Evolutionary conservation across 495 filamentous ascomycete species (phyloP), one percentile per base, ranked within the genome.

Genomic region (Xylaria scruposa): DNA sequence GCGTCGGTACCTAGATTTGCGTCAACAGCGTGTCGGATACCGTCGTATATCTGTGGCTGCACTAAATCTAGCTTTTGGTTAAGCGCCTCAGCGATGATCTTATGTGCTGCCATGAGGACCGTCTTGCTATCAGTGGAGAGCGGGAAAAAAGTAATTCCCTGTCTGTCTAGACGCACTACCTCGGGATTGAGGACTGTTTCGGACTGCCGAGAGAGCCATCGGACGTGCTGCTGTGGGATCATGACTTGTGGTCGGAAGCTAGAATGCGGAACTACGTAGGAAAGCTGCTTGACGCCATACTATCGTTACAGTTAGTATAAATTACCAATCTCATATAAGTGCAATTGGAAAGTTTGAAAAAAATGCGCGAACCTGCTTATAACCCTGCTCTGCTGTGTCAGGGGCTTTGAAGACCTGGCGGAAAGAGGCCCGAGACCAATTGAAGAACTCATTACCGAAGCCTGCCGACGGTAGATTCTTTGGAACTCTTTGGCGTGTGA

Each of bases 21-120:
- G 19, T 72, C 60, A 17, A 66, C 42, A 3, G 51, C 46, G 44
- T 40, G 12, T 10, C 33, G 44, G 47, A 72, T 66, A 26, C 64
- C 60, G 13, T 72, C 33, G n/a, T 72, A 66, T 31, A 72, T 72
- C 24, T 62, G 60, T 13, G 59, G 46, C n/a, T 72, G 70, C 17
- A 46, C 56, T 9, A 40, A n/a, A 17, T 65, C 70, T 0, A 72
- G 59, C 42, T 46, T 64, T 42, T 46, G 61, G 40, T 64, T 64
- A 19, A 64, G 38, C 10, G 40, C 61, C 26, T 64, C 42, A 26
- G 61, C 40, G 15, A 64, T 46, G 24, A 46, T 31, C 42, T 46
- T 64, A 7, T 64, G 38, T 26, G 42, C 42, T 6, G 61, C 61
- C 40, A 46, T 46, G 12, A 46, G 61, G 1, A 64, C 19, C 24